Conservation (phyloP, 441 rosid species). For the Mallotus repandus region DNA sequence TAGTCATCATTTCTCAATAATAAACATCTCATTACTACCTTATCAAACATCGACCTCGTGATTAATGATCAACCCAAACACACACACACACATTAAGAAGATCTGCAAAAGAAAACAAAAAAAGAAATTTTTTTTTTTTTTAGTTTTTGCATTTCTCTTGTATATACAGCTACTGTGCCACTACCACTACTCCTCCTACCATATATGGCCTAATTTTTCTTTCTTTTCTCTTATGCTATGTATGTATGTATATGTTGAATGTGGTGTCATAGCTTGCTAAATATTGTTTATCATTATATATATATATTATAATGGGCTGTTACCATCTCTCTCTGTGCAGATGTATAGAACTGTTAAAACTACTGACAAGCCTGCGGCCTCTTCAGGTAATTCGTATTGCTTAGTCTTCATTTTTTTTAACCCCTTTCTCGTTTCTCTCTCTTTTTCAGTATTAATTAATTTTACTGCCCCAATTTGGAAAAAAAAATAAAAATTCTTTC, state of each 20-base stretch:
- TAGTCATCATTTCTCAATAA: conserved; percentile 78
- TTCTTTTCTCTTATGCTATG: not conserved
- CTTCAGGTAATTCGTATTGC: conserved; percentile 63
- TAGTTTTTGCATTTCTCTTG: not conserved
- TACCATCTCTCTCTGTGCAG: conserved; percentile 32
- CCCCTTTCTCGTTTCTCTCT: not conserved
- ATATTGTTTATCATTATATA: conserved; percentile 4
- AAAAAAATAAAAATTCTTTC: not conserved
- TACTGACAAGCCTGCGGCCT: conserved; percentile 77
- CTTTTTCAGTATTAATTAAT: conserved; percentile 5
- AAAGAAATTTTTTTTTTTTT: not conserved
- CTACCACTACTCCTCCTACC: too few relatives aligned
- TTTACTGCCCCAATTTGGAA: conserved; percentile 18
- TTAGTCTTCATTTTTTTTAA: conserved; percentile 27
- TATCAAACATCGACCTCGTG: conserved; percentile 74
- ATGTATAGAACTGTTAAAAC: conserved; percentile 92
- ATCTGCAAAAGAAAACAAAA: not conserved
- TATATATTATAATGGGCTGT: too few relatives aligned
- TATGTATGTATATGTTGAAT: not conserved
- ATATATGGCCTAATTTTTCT: not conserved
- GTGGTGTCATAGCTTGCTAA: not conserved
- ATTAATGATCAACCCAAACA: conserved; percentile 46
- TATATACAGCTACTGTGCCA: too few relatives aligned
- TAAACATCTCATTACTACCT: conserved; percentile 39
- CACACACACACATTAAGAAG: conserved; percentile 23